A percentile compares a stretch with the other conserved stretches of the same genome.
phyloP scores from a whole-genome alignment of 2,329 filamentous ascomycete genomes.

The Pseudocercospora macadamiae region DNA sequence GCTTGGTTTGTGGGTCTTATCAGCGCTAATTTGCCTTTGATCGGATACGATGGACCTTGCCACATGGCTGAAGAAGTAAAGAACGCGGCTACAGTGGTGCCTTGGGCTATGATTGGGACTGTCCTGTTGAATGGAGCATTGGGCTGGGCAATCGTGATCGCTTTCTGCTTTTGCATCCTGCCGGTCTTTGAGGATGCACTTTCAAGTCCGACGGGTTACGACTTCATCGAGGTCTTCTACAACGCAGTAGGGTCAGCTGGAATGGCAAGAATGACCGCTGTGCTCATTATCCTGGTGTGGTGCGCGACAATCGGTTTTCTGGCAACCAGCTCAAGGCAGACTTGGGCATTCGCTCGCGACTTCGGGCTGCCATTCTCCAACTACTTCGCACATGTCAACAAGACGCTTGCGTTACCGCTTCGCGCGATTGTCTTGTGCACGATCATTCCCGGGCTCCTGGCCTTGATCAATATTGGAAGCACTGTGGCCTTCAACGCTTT shows the following conservation, averaged over 20 bases:
- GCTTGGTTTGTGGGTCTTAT: constrained; percentile 26
- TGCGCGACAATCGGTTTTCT: constrained; percentile 46
- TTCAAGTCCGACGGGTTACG: constrained; percentile 45
- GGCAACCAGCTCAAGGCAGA: constrained; percentile 43
- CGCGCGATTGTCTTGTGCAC: constrained; percentile 17
- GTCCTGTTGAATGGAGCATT: constrained; percentile 48
- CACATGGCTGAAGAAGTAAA: constrained; percentile 53
- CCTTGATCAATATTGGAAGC: constrained; percentile 58
- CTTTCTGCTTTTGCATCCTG: constrained; percentile 45
- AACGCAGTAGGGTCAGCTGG: constrained; percentile 45
- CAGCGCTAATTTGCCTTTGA: constrained; percentile 19
- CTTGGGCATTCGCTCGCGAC: constrained; percentile 48
- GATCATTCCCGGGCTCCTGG: constrained; percentile 40
- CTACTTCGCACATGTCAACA: constrained; percentile 21
- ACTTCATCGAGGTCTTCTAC: constrained; percentile 53
- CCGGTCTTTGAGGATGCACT: constrained; percentile 42
- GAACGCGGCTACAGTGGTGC: constrained; percentile 48
- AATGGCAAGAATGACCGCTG: constrained; percentile 48
- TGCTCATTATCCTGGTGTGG: constrained; percentile 45
- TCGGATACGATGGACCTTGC: constrained; percentile 18
- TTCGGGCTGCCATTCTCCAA: constrained; percentile 33
- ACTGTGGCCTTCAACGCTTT: constrained; percentile 52
- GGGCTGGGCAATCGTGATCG: constrained; percentile 46
- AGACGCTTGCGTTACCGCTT: constrained; percentile 13
- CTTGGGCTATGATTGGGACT: constrained; percentile 48